Conservation (phyloP, 23 red algal species). For the Cyanidiococcus yangmingshanensis region DNA sequence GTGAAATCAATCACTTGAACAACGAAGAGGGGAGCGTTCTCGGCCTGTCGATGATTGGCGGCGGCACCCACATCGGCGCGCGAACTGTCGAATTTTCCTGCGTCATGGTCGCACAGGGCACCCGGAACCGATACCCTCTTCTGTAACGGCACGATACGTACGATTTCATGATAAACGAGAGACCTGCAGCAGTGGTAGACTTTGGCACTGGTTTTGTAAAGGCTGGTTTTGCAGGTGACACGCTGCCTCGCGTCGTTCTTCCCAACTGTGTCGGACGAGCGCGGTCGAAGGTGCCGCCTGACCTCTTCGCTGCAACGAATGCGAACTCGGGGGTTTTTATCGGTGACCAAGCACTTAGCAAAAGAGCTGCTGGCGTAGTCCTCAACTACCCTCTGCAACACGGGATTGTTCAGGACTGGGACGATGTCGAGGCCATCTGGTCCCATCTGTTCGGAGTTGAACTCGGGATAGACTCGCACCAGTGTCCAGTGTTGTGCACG, state of each 20-base stretch:
- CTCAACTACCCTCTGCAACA: constrained; percentile 21
- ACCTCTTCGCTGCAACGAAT: not conserved
- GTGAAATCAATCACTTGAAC: no score
- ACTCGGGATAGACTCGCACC: constrained; percentile 18
- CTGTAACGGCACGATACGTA: no score
- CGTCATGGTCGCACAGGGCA: no score
- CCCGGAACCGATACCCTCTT: no score
- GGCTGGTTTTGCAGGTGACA: constrained; percentile 29
- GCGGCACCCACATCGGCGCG: no score
- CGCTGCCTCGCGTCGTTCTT: constrained; percentile 12
- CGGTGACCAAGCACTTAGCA: constrained; percentile 21
- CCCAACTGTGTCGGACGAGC: constrained; percentile 21
- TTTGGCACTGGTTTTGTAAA: constrained; percentile 25
- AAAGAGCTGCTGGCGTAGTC: constrained; percentile 13
- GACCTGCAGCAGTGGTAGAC: constrained; percentile 20
- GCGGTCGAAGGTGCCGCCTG: not conserved
- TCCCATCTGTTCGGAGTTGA: constrained; percentile 21
- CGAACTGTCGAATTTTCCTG: no score
- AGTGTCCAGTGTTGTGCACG: constrained; percentile 23
- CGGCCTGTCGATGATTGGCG: no score
- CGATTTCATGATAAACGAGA: not conserved
- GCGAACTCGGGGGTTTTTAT: not conserved
- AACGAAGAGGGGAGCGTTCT: no score
- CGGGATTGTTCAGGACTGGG: constrained; percentile 28
- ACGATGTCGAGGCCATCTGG: constrained; percentile 20